Evolutionary conservation across 257 asterid genomes (phyloP), one percentile per base, ranked within the genome.

Genomic region (Leonotis leonurus): DNA sequence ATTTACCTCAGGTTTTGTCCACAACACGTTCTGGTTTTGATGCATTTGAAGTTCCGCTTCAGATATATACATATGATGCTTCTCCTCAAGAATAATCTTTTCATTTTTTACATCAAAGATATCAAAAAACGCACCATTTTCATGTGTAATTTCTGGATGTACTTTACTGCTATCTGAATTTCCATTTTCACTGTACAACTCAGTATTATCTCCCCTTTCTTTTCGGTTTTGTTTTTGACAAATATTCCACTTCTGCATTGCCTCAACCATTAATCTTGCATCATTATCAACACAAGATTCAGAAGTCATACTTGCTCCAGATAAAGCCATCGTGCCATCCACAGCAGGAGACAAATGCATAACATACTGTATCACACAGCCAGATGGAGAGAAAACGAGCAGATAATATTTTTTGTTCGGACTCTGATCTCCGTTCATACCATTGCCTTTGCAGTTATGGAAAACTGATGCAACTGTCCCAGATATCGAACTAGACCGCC

Each of bases 21-120:
- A 91, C 36, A 91, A 50, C 25, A 91, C 90, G 66, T 56, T 71
- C 80, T 46, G 72, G 46, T 74, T 80, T 48, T 75, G 87, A 83
- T 84, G 98, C 92, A 86, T 85, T 59, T 79, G 88, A 53, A 91
- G 83, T 73, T 91, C 98, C 5, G 88, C 94, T 71, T 89, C 96
- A 62, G 95, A 84, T 72, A 91, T 84, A 68, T 76, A 80, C 92
- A 82, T 79, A 73, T 84, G 85, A 46, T 78, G 78, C 26, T 75
- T 86, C 57, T 88, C 95, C 65, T 80, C 85, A 25, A 35, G 51
- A 12, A 62, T 55, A n/a, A 62, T 63, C 29, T 73, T 70, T 8
- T 73, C 79, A 20, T 53, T 65, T 13, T 33, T 27, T 5, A 46
- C 32, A 45, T 58, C 58, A 36, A 50, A 40, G 39, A 56, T 64